These are phyloP conservation scores for Linnemannia hyalina DNA, from an alignment of 192 early-diverging fungal genomes.

Conservation along the genomic window DNA sequence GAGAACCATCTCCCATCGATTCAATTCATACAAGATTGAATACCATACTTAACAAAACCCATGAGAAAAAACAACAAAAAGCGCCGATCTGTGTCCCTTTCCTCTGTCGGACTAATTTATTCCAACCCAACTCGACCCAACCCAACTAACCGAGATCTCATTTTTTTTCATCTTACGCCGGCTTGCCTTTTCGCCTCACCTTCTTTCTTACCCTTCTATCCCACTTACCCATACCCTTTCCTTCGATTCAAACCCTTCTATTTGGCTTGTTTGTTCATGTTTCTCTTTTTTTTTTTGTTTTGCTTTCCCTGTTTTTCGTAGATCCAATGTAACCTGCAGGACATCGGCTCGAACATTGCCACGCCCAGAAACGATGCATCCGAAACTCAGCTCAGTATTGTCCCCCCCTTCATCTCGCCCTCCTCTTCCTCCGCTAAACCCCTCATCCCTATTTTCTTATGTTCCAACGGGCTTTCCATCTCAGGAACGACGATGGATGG, in stretches of 20 bases:
- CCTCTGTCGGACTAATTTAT: not conserved
- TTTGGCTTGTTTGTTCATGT: not conserved
- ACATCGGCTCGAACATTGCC: constrained; percentile 93
- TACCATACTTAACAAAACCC: not conserved
- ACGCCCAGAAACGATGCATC: constrained; percentile 78
- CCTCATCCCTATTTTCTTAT: not conserved
- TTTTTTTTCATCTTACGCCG: not conserved
- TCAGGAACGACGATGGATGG: not conserved
- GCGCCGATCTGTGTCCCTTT: not conserved
- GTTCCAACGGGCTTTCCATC: too few species aligned
- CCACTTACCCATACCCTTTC: not conserved
- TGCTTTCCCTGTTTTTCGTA: constrained; percentile 28
- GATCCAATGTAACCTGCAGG: constrained; percentile 94
- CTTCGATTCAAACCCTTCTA: constrained; percentile 1
- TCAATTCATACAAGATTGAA: not conserved
- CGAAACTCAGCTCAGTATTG: constrained; percentile 64
- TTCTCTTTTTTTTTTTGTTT: not conserved
- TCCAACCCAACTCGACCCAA: not conserved
- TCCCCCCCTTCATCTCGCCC: not conserved
- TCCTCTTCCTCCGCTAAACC: too few species aligned
- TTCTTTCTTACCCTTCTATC: not conserved
- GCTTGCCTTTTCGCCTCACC: constrained; percentile 5
- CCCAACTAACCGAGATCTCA: not conserved
- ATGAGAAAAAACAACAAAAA: not conserved
- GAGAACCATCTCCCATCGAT: not conserved